Evolutionary conservation across 2,329 filamentous ascomycete species (phyloP), one percentile per base, ranked within the genome.

Genomic region (Madurella fahalii): DNA sequence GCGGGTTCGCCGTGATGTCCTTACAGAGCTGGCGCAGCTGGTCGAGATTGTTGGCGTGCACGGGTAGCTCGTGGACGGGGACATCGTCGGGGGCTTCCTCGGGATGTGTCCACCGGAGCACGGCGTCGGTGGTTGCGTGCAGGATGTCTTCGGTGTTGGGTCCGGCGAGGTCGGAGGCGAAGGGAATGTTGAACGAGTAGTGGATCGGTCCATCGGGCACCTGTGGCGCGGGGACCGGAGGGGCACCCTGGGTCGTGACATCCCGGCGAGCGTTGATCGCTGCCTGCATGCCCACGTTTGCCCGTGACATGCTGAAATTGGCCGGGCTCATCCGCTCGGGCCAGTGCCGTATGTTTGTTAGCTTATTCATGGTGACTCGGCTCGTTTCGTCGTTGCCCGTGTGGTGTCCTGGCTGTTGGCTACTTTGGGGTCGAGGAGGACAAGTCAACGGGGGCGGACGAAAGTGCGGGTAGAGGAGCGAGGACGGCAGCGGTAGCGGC

Each of bases 151-250:
- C 91, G 63, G 88, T 88, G 67, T 97, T 91, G 60, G 94, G 94
- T 34, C 94, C 94, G 59, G 89, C 83, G 58, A 99, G 84, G 66
- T 93, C 93, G 61, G 90, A 95, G 64, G 91, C 86, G 74, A 97
- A 96, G 58, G 94, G 94, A 47, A 99, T 88, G 70, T 96, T 97
- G 84, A 99, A 97, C 61, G 90, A 93, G 71, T 96, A 87, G 72
- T 95, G 90, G 72, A 97, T 89, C 62, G 84, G 85, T 50, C 86
- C 79, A 69, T 93, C 88, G 68, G 86, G 81, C 59, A 86, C 78
- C 61, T 87, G 85, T 55, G 87, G 83, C 62, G 87, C 85, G 65
- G 85, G 79, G 68, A 84, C 76, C 60, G 83, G 77, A 54, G 81
- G 74, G 57, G 74, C 73, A 50, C 79, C 72, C 54, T 77, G 75